phyloP scores from a whole-genome alignment of 108 stramenopile genomes.

The Licmophora abbreviata region DNA sequence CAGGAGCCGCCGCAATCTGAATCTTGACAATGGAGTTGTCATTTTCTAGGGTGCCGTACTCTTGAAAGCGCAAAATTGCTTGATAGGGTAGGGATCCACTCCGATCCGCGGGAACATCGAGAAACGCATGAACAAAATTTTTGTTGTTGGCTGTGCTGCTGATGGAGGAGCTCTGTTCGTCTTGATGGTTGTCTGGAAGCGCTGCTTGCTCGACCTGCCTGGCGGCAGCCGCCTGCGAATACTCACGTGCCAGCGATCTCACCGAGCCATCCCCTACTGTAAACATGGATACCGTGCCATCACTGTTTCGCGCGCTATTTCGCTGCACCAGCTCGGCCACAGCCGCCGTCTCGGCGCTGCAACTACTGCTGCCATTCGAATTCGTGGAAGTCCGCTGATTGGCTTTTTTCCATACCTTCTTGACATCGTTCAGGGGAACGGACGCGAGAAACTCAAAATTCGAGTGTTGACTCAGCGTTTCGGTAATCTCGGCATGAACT shows the following conservation, averaged over 20 bases:
- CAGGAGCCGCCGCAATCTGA: slow-evolving; percentile 44
- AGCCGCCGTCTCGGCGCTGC: background rate
- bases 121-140: slow-evolving; percentile 47
- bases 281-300: slow-evolving; percentile 38
- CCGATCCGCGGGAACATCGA: slow-evolving; percentile 48
- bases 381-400: slow-evolving; percentile 2
- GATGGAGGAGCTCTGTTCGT: slow-evolving; percentile 11
- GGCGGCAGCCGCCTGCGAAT: slow-evolving; percentile 24
- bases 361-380: slow-evolving; percentile 5
- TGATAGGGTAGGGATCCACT: slow-evolving; percentile 47
- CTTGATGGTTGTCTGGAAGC: slow-evolving; percentile 8
- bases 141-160: background rate
- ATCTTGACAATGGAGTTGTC: slow-evolving; percentile 49
- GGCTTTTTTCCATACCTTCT: slow-evolving; percentile 73
- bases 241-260: slow-evolving; percentile 32
- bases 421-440: slow-evolving; percentile 48
- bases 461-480: slow-evolving; percentile 13
- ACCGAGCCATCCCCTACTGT: slow-evolving; percentile 50
- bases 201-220: slow-evolving; percentile 9
- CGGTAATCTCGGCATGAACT: slow-evolving; percentile 53
- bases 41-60: slow-evolving; percentile 8
- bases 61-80: slow-evolving; percentile 56
- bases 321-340: too few relatives aligned
- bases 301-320: background rate
- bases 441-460: slow-evolving; percentile 26